Base-by-base conservation (phyloP, 805 yeast genomes). In the Teunomyces pallodes region DNA sequence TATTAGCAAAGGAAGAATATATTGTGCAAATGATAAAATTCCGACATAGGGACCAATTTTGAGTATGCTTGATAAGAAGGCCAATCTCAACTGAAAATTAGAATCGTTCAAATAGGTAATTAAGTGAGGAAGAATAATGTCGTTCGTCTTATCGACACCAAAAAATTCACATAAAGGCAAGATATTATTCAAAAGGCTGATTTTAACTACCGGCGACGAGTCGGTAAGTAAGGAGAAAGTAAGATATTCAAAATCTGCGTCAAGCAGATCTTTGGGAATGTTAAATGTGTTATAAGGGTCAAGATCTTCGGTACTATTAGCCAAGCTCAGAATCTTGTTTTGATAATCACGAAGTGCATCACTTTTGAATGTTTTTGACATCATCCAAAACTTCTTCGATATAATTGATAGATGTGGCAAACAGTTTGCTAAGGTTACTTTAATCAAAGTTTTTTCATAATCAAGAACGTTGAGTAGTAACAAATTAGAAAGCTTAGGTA, bases 91-190 rank as follows among this genome's bases (percentile, higher is more conserved):
- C 16, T 81, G 77, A 0, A 85, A 70, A 58, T 83, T 82, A 47
- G 82, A 76, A 60, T 91, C 97, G 64, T 94, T 94, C 53, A 94
- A 68, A 59, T 90, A 94, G 0, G 98, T 91, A 39, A 94, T 91
- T 47, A 91, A 70, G 69, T 94, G 98, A 40, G 96, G 90, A 42
- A 94, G 67, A 17, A 94, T 83, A 36, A 94, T 74, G 61, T 94
- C 98, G 59, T 88, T 91, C 0, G 97, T 86, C 55, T 83, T 87
- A 46, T 89, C 96, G 47, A 85, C 82, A 0, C 97, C 97, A 60
- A 94, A 84, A 49, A 86, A 87, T 8, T 83, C 74, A 56, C 97
- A 89, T 3, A 94, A 64, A 0, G 90, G 87, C 6, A 86, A 70
- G n/a, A 91, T 84, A 51, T 87, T 82, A 38, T 76, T 69, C 42